phyloP scores from a whole-genome alignment of 306 rosid species.

The Lotus japonicus region DNA sequence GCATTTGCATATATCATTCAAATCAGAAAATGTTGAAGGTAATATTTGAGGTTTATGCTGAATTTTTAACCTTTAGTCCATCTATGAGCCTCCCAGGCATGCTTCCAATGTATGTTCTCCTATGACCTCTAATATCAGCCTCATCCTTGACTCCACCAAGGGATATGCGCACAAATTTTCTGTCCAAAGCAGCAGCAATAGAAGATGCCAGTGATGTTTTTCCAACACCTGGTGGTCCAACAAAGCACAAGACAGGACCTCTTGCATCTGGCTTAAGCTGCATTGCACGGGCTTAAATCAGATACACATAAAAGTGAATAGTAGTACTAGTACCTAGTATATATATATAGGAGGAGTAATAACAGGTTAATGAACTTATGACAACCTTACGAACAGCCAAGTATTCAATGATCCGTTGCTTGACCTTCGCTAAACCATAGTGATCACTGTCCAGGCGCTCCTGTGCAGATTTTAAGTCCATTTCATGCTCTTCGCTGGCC shows the following conservation, averaged over 20 bases:
- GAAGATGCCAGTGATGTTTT: constrained; percentile 96
- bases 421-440: constrained; percentile 87
- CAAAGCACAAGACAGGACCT: constrained; percentile 98
- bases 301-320: constrained; percentile 22
- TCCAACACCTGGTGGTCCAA: constrained; percentile 99
- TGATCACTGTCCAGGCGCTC: constrained; percentile 90
- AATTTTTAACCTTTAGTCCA: constrained; percentile 72
- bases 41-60: not conserved
- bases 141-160: constrained; percentile 99
- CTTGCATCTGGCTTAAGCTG: constrained; percentile 99
- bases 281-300: constrained; percentile 27
- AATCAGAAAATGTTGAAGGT: not conserved
- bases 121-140: constrained; percentile 95
- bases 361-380: constrained; percentile 6
- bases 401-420: constrained; percentile 92
- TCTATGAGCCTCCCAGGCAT: constrained; percentile 99
- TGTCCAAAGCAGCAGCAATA: constrained; percentile 86
- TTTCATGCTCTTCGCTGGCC: constrained; percentile 69
- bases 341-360: not conserved
- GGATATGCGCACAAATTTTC: constrained; percentile 86
- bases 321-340: not conserved
- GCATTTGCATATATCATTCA: constrained; percentile 9
- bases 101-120: constrained; percentile 98
- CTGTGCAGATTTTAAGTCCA: constrained; percentile 82
- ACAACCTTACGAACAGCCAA: constrained; percentile 96